Base-by-base conservation (phyloP, 2,329 filamentous ascomycete species). In the Metarhizium album region DNA sequence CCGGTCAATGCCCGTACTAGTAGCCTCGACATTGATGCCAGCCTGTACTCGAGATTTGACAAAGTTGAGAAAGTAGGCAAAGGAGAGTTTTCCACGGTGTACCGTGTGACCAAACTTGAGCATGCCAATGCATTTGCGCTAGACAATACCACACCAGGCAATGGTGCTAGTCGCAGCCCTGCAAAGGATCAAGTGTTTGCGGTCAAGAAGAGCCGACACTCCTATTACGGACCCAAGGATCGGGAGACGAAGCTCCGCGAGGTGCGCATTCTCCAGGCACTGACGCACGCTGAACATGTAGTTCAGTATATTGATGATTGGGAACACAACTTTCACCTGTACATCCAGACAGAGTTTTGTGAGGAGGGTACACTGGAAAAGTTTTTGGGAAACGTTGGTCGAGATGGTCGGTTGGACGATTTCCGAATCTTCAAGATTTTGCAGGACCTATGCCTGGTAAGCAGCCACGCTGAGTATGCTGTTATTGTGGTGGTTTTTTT, bases 371-470 rank as follows among this genome's bases (percentile, higher is more conserved):
- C 88, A 54, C 73, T 98, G 42, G 86, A 94, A 64, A 78, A 82
- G 16, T 98, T 97, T 64, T 75, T 98, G 29, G 78, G 81, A n/a
- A 80, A 86, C 52, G 82, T 89, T 53, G 93, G 93, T 23, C 78
- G 84, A 54, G 89, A 87, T 64, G 90, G 89, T 45, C 81, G 91
- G 59, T 71, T 98, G 57, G 93, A 98, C 67, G 93, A 97, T 66
- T 98, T 98, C 70, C 82, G 93, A 54, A 96, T 97, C 67, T 98
- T 93, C 89, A 98, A 98, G 72, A 91, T 97, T 52, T 73, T 97
- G 59, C 79, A 95, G 42, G 93, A 98, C 66, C 70, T 95, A 53
- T 79, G 84, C 60, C 73, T 86, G 74, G 89, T 93, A 79, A 70
- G 85, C 74, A 45, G 6, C 23, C 14, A 20, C 37, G 35, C 16